A percentile compares a stretch with the other conserved stretches of the same genome.
These are phyloP conservation scores for Gliomastix tumulicola DNA, from an alignment of 2,329 filamentous ascomycete species.

Conservation along the genomic window DNA sequence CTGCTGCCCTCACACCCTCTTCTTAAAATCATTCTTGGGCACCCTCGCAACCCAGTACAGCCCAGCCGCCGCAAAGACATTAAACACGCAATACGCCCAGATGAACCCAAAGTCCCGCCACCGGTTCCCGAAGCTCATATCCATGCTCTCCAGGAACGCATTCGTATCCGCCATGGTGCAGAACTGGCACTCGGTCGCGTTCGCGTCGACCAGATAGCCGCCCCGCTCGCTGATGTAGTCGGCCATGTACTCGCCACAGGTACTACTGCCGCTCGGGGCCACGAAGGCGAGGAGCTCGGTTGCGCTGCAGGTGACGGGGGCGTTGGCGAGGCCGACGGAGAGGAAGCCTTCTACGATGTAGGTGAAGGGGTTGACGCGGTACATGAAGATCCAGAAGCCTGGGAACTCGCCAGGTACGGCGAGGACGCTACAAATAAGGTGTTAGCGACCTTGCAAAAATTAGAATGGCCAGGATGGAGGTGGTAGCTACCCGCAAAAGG, in stretches of 20 bases:
- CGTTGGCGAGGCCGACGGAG: slow-evolving; percentile 55
- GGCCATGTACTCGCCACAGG: slow-evolving; percentile 50
- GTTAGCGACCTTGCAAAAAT: too few relatives aligned
- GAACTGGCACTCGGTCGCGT: slow-evolving; percentile 45
- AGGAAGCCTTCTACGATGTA: slow-evolving; percentile 65
- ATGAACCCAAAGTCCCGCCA: slow-evolving; percentile 65
- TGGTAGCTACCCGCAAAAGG: slow-evolving; percentile 31
- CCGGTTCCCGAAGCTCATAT: slow-evolving; percentile 46
- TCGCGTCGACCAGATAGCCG: slow-evolving; percentile 45
- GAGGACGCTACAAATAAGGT: slow-evolving; percentile 45
- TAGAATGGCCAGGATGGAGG: too few relatives aligned
- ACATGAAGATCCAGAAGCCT: slow-evolving; percentile 73
- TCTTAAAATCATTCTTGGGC: too few relatives aligned
- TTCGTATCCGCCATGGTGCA: slow-evolving; percentile 47
- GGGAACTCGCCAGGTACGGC: slow-evolving; percentile 55
- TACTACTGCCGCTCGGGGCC: slow-evolving; percentile 40
- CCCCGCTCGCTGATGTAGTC: too few relatives aligned
- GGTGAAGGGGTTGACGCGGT: slow-evolving; percentile 66
- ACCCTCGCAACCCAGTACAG: slow-evolving; percentile 49
- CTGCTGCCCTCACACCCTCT: too few relatives aligned
- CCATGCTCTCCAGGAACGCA: slow-evolving; percentile 36
- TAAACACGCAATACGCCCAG: slow-evolving; percentile 52
- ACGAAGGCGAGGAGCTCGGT: slow-evolving; percentile 61
- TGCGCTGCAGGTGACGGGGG: slow-evolving; percentile 48
- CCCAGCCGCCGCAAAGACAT: slow-evolving; percentile 43